Evolutionary conservation across 352 stramenopile species (phyloP).

Genomic region (Phytopythium aichiense): DNA sequence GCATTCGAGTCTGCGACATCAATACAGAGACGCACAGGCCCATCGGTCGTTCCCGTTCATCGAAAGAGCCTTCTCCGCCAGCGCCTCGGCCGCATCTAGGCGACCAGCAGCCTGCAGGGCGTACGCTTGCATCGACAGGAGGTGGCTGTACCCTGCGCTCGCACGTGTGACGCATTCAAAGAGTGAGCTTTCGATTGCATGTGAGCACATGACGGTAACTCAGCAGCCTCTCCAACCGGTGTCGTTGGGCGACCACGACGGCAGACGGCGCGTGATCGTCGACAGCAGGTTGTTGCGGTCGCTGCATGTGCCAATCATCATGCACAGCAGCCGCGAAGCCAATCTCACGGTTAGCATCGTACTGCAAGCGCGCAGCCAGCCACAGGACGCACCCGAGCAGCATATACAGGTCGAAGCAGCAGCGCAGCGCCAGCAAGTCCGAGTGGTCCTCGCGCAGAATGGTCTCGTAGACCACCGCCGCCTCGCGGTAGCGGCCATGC

Average conservation of each 20-base stretch:
- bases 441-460: constrained; percentile 63
- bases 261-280: constrained; percentile 64
- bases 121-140: constrained; percentile 82
- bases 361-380: neutral
- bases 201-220: neutral
- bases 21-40: constrained; percentile 58
- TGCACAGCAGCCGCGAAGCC: neutral
- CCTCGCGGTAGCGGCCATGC: constrained; percentile 59
- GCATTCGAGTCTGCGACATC: neutral
- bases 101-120: constrained; percentile 62
- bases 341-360: neutral
- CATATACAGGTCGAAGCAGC: constrained; percentile 72
- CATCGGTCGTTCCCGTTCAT: constrained; percentile 84
- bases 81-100: constrained; percentile 56
- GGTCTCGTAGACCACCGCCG: constrained; percentile 72
- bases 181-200: neutral
- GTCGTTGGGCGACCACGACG: constrained; percentile 74
- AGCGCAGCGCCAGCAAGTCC: constrained; percentile 74
- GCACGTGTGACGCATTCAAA: neutral
- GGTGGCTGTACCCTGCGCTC: constrained; percentile 55
- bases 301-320: constrained; percentile 18
- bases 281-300: constrained; percentile 77
- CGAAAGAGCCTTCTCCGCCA: constrained; percentile 78
- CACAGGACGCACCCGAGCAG: constrained; percentile 54
- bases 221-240: constrained; percentile 14